Base-by-base conservation (phyloP, 2,329 filamentous ascomycete genomes). In the Botrytis medusae region DNA sequence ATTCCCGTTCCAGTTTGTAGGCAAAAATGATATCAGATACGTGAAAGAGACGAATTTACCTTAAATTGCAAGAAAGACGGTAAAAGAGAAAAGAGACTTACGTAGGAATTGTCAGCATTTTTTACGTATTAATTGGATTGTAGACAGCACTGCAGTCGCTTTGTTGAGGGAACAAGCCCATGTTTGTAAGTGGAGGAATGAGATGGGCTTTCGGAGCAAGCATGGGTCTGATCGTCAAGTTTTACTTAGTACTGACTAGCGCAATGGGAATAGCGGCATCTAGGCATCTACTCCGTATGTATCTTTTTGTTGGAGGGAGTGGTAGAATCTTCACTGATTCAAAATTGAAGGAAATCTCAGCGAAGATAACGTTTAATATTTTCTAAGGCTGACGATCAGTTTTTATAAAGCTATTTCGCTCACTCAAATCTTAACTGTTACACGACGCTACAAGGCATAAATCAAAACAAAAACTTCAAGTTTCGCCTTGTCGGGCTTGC, bases 101-200 rank as follows among this genome's bases (percentile, higher is more conserved):
- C 46, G 46, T 54, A 46, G 51, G 64, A n/a, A 25, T 54, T 54
- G 32, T 54, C 64, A 67, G 51, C 32, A 67, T 67, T 54, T 34
- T 46, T 42, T 46, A 46, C 25, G 34, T 64, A 16, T 34, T 64
- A 32, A 46, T 34, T 67, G 46, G 64, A 40, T 54, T 67, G 37
- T 63, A 44, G 44, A 54, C 32, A 37, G 32, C 18, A 29, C 32
- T 67, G 32, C 29, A 29, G 46, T 40, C 34, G 32, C 32, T 54
- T 54, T 67, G 64, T 51, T 67, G 29, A 51, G 61, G 40, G 22
- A 40, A 67, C 63, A 46, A 67, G 46, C 46, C 37, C 46, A 40
- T n/a, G 34, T 29, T 54, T 34, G 10, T 67, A 48, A 40, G 46
- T 67, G 46, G 64, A 67, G 64, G 64, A 54, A 54, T 67, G 46